These are phyloP conservation scores for Biscutella laevigata DNA, from an alignment of 441 rosid genomes.

Conservation along the genomic window DNA sequence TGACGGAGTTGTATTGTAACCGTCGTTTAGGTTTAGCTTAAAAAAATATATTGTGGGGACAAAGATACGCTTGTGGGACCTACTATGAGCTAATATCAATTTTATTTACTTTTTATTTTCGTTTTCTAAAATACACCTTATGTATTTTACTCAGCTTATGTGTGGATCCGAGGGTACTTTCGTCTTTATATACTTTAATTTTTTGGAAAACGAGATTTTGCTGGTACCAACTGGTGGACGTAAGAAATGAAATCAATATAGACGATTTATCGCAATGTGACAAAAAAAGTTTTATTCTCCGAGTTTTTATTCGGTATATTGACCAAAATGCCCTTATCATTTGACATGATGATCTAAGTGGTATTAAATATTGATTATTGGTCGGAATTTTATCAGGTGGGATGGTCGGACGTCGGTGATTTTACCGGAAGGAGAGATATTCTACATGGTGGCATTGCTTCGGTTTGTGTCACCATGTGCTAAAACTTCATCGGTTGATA, in stretches of 20 bases:
- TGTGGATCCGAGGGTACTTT: too few relatives aligned
- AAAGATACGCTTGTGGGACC: slow-evolving; percentile 41
- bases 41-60: slow-evolving; percentile 24
- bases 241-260: slow-evolving; percentile 14
- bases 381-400: slow-evolving; percentile 38
- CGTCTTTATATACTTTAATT: slow-evolving; percentile 13
- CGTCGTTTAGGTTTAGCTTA: slow-evolving; percentile 19
- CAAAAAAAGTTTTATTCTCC: background rate
- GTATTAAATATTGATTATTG: background rate
- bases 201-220: slow-evolving; percentile 36
- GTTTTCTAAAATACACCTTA: background rate
- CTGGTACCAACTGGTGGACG: slow-evolving; percentile 10
- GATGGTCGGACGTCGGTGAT: slow-evolving; percentile 56
- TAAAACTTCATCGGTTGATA: slow-evolving; percentile 30
- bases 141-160: slow-evolving; percentile 10
- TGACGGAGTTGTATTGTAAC: slow-evolving; percentile 14
- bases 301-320: background rate
- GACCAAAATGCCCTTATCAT: slow-evolving; percentile 24
- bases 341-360: background rate
- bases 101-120: background rate
- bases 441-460: slow-evolving; percentile 84
- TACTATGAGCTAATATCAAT: background rate
- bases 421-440: slow-evolving; percentile 64
- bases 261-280: background rate
- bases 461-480: slow-evolving; percentile 40